Conservation (phyloP, 2,329 filamentous ascomycete genomes). For the Seiridium cupressi region DNA sequence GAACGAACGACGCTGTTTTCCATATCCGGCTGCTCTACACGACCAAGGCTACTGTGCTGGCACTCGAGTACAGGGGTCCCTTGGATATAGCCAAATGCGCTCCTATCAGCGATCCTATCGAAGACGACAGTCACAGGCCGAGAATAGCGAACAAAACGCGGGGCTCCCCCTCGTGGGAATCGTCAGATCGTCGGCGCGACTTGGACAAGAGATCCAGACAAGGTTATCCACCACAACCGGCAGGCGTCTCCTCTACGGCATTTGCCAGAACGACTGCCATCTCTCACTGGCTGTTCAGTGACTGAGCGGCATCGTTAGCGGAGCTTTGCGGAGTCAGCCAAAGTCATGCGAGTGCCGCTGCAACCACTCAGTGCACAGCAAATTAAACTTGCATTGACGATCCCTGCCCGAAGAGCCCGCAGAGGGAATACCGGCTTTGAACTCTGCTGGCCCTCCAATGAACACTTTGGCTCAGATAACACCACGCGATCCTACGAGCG, state of each 20-base stretch:
- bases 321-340: slow-evolving; percentile 7
- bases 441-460: background rate
- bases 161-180: background rate
- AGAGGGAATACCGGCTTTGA: background rate
- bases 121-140: background rate
- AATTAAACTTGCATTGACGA: slow-evolving; percentile 12
- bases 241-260: background rate
- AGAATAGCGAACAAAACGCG: background rate
- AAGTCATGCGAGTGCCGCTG: slow-evolving; percentile 6
- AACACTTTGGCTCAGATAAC: no score
- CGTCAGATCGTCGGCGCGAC: slow-evolving; percentile 1
- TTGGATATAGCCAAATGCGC: background rate
- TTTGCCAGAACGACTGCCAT: background rate
- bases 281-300: background rate
- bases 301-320: background rate
- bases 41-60: background rate
- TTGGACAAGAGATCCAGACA: background rate
- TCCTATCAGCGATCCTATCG: no score
- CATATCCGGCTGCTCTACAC: background rate
- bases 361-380: slow-evolving; percentile 6
- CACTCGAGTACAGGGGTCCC: background rate
- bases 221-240: background rate
- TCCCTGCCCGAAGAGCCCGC: slow-evolving; percentile 6
- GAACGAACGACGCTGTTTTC: background rate
- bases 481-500: no score